These are phyloP conservation scores for Diplodia intermedia DNA, from an alignment of 2,329 filamentous ascomycete genomes.

Conservation along the genomic window DNA sequence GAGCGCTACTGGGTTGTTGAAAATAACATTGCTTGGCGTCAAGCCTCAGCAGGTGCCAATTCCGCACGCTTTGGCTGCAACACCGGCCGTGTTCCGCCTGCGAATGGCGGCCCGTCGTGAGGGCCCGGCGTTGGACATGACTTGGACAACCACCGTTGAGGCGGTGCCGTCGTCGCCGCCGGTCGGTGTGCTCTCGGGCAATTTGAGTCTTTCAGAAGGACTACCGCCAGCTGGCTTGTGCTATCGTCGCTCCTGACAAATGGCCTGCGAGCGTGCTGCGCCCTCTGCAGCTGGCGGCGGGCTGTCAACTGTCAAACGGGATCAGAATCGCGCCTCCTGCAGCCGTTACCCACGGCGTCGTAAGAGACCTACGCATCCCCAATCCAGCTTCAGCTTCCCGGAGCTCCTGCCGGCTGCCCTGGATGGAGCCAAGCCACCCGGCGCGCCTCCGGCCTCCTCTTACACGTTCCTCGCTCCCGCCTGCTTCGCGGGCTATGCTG, in stretches of 20 bases:
- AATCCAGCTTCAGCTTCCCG: constrained; percentile 6
- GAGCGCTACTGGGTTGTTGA: neutral
- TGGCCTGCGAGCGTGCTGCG: neutral
- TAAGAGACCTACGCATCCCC: constrained; percentile 21
- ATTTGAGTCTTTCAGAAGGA: constrained; percentile 6
- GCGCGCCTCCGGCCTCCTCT: constrained; percentile 26
- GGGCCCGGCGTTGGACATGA: constrained; percentile 9
- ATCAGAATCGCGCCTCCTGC: constrained; percentile 21
- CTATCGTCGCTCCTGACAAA: constrained; percentile 10
- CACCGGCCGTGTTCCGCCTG: constrained; percentile 1
- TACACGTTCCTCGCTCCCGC: neutral
- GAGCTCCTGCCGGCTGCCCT: constrained; percentile 20
- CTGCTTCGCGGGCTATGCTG: neutral
- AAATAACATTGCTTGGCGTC: constrained; percentile 15
- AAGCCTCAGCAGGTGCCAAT: constrained; percentile 3
- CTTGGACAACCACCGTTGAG: constrained; percentile 11
- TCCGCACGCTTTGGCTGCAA: constrained; percentile 1
- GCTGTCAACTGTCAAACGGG: constrained; percentile 22
- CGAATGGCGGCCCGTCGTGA: constrained; percentile 14
- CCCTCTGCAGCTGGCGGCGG: constrained; percentile 2
- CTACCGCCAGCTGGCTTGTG: constrained; percentile 5
- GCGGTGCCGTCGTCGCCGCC: neutral
- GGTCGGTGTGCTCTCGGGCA: constrained; percentile 20
- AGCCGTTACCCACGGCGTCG: constrained; percentile 20
- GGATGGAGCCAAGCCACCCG: constrained; percentile 20